phyloP scores from a whole-genome alignment of 495 filamentous ascomycete species.

The Hypomontagnella monticulosa region DNA sequence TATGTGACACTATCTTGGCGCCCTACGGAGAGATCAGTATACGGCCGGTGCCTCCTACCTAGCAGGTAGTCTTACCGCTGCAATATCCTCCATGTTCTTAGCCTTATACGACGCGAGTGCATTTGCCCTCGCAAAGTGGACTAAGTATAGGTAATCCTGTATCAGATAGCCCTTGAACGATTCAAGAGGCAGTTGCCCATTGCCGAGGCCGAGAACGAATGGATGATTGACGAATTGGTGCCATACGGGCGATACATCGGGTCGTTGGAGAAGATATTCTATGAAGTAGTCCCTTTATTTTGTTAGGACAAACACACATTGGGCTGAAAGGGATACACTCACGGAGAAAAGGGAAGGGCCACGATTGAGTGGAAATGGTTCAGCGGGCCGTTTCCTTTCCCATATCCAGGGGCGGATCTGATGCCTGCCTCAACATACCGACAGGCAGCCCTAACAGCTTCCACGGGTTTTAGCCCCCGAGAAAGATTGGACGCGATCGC shows the following conservation, averaged over 20 bases:
- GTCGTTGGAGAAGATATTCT: slow-evolving; percentile 81
- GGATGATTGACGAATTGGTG: slow-evolving; percentile 76
- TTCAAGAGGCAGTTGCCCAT: slow-evolving; percentile 74
- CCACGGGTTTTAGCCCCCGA: slow-evolving; percentile 62
- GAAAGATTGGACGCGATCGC: slow-evolving; percentile 91
- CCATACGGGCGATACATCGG: slow-evolving; percentile 78
- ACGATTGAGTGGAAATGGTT: slow-evolving; percentile 93
- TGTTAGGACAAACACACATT: slow-evolving; percentile 9
- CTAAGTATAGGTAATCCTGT: slow-evolving; percentile 90
- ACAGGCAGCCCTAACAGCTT: slow-evolving; percentile 76
- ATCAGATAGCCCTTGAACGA: slow-evolving; percentile 86
- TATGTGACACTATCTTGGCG: slow-evolving; percentile 75
- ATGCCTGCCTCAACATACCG: slow-evolving; percentile 88
- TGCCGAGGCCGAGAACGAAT: slow-evolving; percentile 79
- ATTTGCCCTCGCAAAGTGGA: slow-evolving; percentile 88
- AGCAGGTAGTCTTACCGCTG: slow-evolving; percentile 59
- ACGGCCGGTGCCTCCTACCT: neutral
- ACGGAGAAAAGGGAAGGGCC: slow-evolving; percentile 84
- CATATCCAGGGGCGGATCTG: slow-evolving; percentile 74
- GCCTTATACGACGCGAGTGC: slow-evolving; percentile 85
- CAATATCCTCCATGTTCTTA: slow-evolving; percentile 75
- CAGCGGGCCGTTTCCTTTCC: slow-evolving; percentile 85
- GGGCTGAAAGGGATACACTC: slow-evolving; percentile 46
- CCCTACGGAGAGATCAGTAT: slow-evolving; percentile 56
- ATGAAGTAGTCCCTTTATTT: slow-evolving; percentile 76